phyloP scores from a whole-genome alignment of 2,329 filamentous ascomycete species.

The Gliomastix tumulicola region DNA sequence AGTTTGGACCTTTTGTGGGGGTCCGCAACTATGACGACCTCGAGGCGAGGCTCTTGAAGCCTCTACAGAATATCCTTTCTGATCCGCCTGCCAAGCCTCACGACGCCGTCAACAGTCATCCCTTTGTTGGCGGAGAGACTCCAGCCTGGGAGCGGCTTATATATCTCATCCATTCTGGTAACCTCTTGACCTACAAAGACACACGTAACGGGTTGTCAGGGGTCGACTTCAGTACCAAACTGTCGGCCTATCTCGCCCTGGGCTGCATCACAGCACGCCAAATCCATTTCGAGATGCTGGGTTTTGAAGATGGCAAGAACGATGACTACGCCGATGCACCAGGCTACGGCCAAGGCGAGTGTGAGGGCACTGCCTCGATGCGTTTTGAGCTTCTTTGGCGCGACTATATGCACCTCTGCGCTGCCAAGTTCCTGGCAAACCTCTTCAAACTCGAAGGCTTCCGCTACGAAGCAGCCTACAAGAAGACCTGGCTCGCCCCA shows the following conservation, averaged over 20 bases:
- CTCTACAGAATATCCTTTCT: conserved; percentile 44
- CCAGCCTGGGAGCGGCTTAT: conserved; percentile 50
- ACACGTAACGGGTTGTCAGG: conserved; percentile 68
- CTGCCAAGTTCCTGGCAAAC: conserved; percentile 57
- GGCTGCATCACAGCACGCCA: conserved; percentile 69
- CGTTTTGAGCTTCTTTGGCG: conserved; percentile 72
- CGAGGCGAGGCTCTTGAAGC: conserved; percentile 46
- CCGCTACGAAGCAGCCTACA: conserved; percentile 32
- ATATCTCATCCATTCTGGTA: conserved; percentile 53
- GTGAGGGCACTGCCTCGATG: conserved; percentile 61
- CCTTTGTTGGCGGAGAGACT: conserved; percentile 62
- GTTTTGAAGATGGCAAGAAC: conserved; percentile 60
- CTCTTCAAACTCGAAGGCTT: conserved; percentile 64
- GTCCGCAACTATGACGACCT: conserved; percentile 47
- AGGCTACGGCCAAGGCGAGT: conserved; percentile 65
- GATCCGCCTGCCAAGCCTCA: conserved; percentile 46
- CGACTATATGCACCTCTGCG: conserved; percentile 75
- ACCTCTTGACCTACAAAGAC: conserved; percentile 58
- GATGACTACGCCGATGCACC: conserved; percentile 26
- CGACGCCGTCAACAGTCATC: conserved; percentile 51
- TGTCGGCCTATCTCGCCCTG: conserved; percentile 66
- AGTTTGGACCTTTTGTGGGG: conserved; percentile 56
- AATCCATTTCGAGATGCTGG: conserved; percentile 59
- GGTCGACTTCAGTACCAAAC: conserved; percentile 65
- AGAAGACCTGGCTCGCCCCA: conserved; percentile 41